Evolutionary conservation across 2,329 filamentous ascomycete species (phyloP), one percentile per base, ranked within the genome.

Genomic region (Cyanodermella asteris): DNA sequence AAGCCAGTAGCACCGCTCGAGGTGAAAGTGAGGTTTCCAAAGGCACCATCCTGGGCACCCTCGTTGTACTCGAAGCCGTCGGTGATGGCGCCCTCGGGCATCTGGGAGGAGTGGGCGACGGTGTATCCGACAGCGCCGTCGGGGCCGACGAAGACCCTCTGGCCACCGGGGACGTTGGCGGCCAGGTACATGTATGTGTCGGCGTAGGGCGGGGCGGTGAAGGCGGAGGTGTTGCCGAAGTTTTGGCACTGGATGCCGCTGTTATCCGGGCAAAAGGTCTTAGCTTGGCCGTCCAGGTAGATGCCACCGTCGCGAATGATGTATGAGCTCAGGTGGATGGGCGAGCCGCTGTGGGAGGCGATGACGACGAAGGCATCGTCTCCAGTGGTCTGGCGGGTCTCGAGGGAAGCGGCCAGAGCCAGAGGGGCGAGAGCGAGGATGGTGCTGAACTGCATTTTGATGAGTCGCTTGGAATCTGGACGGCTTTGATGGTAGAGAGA

Each of bases 111-210:
- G 46, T 72, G 64, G 0, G 66, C 53, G 12, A 38, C 32, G 1
- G 64, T 64, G 46, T 62, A 73, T 27, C 52, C 49, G 28, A 74
- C 42, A 7, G 53, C 47, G 5, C 68, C 70, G 14, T 52, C 43
- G 4, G 56, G 49, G 3, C 46, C 49, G 28, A 73, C 52, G 42
- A 64, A 74, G 36, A 71, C 53, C 29, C 54, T 45, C 37, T 75
- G 68, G 14, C 70, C 69, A 15, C 68, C 68, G 5, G 68, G 66
- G 4, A 72, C 68, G 16, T 54, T 39, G 16, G 64, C 56, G 17
- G 49, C 44, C 38, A 10, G 7, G 7, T 11, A 19, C 8, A 13
- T 12, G 23, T 8, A 28, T 12, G 14, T 7, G 12, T 20, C 13
- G 14, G n/a, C n/a, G n/a, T 35, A 44, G 16, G 51, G 46, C 18